A percentile compares a stretch with the other conserved stretches of the same genome.
Evolutionary conservation across 805 yeast species (phyloP).

Genomic region (Komagataella pseudopastoris): DNA sequence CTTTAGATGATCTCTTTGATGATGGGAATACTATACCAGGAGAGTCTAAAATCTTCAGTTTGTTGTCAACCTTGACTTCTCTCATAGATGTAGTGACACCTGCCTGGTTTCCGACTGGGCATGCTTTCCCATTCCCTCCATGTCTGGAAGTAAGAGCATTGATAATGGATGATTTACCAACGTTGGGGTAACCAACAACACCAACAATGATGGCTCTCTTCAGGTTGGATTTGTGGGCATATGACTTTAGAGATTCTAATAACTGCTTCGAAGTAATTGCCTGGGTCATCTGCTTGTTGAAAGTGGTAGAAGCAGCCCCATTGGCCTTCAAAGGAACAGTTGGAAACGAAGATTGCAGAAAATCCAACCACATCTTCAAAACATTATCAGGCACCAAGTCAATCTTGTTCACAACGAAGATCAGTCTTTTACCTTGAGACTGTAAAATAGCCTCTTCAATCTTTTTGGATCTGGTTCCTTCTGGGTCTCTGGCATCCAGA

Average conservation of each 20-base stretch:
- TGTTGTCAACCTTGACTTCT: conserved; percentile 85
- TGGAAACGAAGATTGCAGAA: conserved; percentile 75
- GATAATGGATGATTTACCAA: conserved; percentile 90
- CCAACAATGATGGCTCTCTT: conserved; percentile 89
- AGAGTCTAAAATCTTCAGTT: conserved; percentile 79
- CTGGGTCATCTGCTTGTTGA: conserved; percentile 62
- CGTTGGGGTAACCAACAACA: conserved; percentile 95
- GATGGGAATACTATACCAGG: conserved; percentile 96
- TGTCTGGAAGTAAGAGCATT: conserved; percentile 79
- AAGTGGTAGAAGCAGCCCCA: conserved; percentile 54
- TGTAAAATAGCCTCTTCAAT: conserved; percentile 84
- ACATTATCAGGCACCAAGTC: conserved; percentile 84
- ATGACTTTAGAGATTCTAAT: conserved; percentile 71
- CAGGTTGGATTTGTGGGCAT: conserved; percentile 70
- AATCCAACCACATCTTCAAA: conserved; percentile 72
- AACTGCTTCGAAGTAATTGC: conserved; percentile 61
- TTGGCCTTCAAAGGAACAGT: conserved; percentile 82
- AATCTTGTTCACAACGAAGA: conserved; percentile 79
- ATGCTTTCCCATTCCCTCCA: conserved; percentile 57
- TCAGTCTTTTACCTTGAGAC: conserved; percentile 70
- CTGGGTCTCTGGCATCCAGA: conserved; percentile 97
- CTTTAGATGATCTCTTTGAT: conserved; percentile 26
- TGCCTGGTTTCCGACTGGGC: conserved; percentile 96
- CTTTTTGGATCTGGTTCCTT: conserved; percentile 80
- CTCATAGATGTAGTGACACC: conserved; percentile 91